phyloP scores from a whole-genome alignment of 148 eudicot genomes.

The Diospyros kaki region DNA sequence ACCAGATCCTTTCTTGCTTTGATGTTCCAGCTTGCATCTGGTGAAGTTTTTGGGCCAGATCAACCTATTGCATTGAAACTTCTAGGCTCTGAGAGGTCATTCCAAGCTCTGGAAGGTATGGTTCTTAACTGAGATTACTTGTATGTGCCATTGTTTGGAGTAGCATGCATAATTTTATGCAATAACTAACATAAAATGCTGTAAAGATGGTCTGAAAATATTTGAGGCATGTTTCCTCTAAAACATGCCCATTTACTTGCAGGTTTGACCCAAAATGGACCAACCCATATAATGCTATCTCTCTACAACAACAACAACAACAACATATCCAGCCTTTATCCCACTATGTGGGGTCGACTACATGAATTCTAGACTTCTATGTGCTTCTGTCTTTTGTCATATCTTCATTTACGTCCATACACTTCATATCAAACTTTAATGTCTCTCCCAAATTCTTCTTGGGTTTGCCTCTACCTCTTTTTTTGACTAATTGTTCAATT shows the following conservation, averaged over 20 bases:
- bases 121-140: conserved; percentile 1
- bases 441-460: too few species aligned
- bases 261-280: too few species aligned
- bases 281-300: too few species aligned
- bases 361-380: too few species aligned
- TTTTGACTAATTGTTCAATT: too few species aligned
- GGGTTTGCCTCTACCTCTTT: too few species aligned
- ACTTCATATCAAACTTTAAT: too few species aligned
- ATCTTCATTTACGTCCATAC: too few species aligned
- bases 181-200: background rate
- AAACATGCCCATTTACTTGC: background rate
- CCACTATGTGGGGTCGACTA: too few species aligned
- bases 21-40: conserved; percentile 77
- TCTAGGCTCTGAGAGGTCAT: conserved; percentile 71
- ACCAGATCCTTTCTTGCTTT: background rate
- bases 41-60: conserved; percentile 80
- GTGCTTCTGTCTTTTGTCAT: too few species aligned
- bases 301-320: too few species aligned
- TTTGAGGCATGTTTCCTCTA: background rate
- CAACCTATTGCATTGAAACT: conserved; percentile 83
- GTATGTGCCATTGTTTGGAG: background rate
- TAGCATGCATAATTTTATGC: background rate
- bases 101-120: conserved; percentile 75
- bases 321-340: too few species aligned
- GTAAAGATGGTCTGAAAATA: background rate